These are phyloP conservation scores for Physaria fendleri DNA, from an alignment of 345 rosid species.

Conservation along the genomic window DNA sequence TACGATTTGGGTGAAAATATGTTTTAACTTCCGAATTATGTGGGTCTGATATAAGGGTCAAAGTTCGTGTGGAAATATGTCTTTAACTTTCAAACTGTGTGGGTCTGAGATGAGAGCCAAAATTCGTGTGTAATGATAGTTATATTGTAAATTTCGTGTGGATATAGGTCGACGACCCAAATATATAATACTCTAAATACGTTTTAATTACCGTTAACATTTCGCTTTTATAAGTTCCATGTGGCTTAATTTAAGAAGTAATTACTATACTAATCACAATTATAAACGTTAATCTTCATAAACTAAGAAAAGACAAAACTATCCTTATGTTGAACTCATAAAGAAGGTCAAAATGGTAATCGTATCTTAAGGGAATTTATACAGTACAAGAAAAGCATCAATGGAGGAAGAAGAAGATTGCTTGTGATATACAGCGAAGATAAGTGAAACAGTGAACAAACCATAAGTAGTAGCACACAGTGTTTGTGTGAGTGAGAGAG, in stretches of 20 bases:
- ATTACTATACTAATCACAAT: no score
- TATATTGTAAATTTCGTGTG: no score
- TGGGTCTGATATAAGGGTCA: no score
- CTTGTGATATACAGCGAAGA: constrained; percentile 11
- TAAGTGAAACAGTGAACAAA: constrained; percentile 1
- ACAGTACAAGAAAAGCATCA: constrained; percentile 7
- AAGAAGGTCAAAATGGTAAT: constrained; percentile 28
- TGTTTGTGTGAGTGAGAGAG: not conserved
- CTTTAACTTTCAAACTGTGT: no score
- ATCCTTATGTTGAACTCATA: not conserved
- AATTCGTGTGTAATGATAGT: no score
- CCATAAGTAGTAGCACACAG: not conserved
- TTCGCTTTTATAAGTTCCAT: constrained; percentile 10
- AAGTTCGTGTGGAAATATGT: no score
- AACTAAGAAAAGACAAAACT: not conserved
- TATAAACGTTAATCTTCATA: not conserved
- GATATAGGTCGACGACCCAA: no score
- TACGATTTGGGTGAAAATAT: no score
- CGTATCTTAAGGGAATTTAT: not conserved
- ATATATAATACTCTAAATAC: not conserved
- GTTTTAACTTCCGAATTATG: no score
- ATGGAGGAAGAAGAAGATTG: constrained; percentile 5
- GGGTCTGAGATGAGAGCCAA: no score
- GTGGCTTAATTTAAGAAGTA: constrained; percentile 8
- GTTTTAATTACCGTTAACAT: constrained; percentile 5